Conservation (phyloP, 2,329 filamentous ascomycete genomes). For the Aspergillus versicolor region DNA sequence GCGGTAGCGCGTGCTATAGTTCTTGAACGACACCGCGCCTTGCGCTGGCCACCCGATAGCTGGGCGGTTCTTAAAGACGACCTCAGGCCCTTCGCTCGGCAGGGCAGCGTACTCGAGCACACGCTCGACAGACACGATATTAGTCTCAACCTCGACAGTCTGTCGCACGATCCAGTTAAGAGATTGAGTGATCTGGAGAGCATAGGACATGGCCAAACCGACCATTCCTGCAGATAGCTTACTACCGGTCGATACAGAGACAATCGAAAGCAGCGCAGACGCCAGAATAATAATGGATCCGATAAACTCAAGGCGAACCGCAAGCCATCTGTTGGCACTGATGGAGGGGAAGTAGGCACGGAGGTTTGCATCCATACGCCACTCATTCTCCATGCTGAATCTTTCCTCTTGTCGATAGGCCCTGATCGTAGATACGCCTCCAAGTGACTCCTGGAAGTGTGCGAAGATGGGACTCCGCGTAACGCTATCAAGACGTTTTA, state of each 20-base stretch:
- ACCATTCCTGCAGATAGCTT: slow-evolving; percentile 71
- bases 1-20: slow-evolving; percentile 92
- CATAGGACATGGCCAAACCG: slow-evolving; percentile 95
- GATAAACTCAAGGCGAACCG: slow-evolving; percentile 91
- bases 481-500: slow-evolving; percentile 93
- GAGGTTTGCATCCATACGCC: slow-evolving; percentile 92
- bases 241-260: slow-evolving; percentile 70
- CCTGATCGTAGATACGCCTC: slow-evolving; percentile 90
- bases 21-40: slow-evolving; percentile 84
- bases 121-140: slow-evolving; percentile 97
- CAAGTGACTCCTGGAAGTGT: slow-evolving; percentile 96
- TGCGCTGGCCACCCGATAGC: slow-evolving; percentile 88
- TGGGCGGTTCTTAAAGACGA: slow-evolving; percentile 82
- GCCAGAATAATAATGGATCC: slow-evolving; percentile 90
- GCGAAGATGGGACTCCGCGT: slow-evolving; percentile 95
- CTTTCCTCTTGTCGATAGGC: slow-evolving; percentile 86
- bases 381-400: slow-evolving; percentile 93
- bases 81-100: slow-evolving; percentile 90
- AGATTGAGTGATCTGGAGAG: slow-evolving; percentile 92
- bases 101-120: slow-evolving; percentile 92
- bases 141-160: slow-evolving; percentile 99
- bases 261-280: slow-evolving; percentile 77
- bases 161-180: slow-evolving; percentile 99
- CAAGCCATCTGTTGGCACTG: slow-evolving; percentile 91
- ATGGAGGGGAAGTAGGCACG: slow-evolving; percentile 95